Conservation (phyloP, 2,329 filamentous ascomycete genomes). For the Capronia coronata region DNA sequence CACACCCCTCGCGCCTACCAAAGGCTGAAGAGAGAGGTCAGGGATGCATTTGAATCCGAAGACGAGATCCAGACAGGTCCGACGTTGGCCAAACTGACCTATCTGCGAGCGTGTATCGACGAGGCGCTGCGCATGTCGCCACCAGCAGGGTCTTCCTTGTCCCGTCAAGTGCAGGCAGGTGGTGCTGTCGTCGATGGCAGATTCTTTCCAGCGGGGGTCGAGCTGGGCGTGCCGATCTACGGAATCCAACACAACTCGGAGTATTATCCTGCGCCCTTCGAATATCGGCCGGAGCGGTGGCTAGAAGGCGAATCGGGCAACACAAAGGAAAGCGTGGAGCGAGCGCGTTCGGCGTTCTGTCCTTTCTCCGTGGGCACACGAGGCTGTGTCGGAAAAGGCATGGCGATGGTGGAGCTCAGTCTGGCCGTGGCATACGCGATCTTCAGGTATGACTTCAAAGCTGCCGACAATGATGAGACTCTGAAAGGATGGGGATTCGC, state of each 20-base stretch:
- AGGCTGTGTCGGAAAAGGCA: constrained; percentile 31
- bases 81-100: constrained; percentile 34
- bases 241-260: constrained; percentile 33
- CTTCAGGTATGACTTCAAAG: too few species aligned
- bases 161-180: constrained; percentile 31
- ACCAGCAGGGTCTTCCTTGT: constrained; percentile 29
- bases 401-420: constrained; percentile 31
- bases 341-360: constrained; percentile 27
- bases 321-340: constrained; percentile 9
- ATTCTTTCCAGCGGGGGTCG: constrained; percentile 31
- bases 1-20: constrained; percentile 31
- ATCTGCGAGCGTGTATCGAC: constrained; percentile 41
- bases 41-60: constrained; percentile 32
- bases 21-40: constrained; percentile 33
- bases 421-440: too few species aligned
- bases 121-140: constrained; percentile 35
- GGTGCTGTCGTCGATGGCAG: constrained; percentile 33
- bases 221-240: constrained; percentile 33
- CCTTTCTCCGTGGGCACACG: constrained; percentile 34
- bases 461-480: too few species aligned
- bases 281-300: constrained; percentile 36
- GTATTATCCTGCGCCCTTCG: constrained; percentile 32
- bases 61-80: constrained; percentile 36
- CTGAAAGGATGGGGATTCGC: too few species aligned
- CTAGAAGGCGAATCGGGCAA: constrained; percentile 21